These are phyloP conservation scores for Terana coerulea DNA, from an alignment of 768 basidiomycete species.

Conservation along the genomic window DNA sequence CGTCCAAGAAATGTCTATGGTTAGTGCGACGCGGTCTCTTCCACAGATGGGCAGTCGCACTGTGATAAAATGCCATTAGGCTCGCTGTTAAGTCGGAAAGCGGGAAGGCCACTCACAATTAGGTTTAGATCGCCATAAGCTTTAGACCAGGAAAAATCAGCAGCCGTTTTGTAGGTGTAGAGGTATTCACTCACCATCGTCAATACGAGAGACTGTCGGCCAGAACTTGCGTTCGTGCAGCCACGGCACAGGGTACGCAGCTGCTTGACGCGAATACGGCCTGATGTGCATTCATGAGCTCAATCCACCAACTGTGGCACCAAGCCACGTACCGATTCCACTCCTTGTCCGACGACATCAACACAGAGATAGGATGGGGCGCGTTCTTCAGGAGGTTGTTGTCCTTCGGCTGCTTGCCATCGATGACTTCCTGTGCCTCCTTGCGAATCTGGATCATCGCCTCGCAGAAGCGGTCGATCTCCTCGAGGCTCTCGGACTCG, in stretches of 20 bases:
- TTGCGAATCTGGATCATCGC: conserved; percentile 96
- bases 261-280: conserved; percentile 85
- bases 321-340: conserved; percentile 71
- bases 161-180: conserved; percentile 6
- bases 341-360: conserved; percentile 67
- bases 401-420: conserved; percentile 84
- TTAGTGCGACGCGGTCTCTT: conserved; percentile 54
- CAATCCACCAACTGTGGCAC: neutral
- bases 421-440: conserved; percentile 84
- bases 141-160: conserved; percentile 28
- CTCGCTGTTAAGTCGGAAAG: neutral
- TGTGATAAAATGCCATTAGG: conserved; percentile 27
- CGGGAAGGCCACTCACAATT: conserved; percentile 52
- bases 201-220: conserved; percentile 89
- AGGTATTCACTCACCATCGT: conserved; percentile 67
- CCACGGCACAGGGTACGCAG: conserved; percentile 86
- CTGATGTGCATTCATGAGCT: conserved; percentile 34
- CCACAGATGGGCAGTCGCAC: conserved; percentile 87
- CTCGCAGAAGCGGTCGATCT: conserved; percentile 95
- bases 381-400: conserved; percentile 94
- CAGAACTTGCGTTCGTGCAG: conserved; percentile 92
- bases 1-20: conserved; percentile 19
- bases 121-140: conserved; percentile 93
- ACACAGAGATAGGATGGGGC: conserved; percentile 80
- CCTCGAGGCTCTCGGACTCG: conserved; percentile 91